A percentile compares a stretch with the other conserved stretches of the same genome.
phyloP scores from a whole-genome alignment of 441 rosid genomes.

The Populus hybrid region DNA sequence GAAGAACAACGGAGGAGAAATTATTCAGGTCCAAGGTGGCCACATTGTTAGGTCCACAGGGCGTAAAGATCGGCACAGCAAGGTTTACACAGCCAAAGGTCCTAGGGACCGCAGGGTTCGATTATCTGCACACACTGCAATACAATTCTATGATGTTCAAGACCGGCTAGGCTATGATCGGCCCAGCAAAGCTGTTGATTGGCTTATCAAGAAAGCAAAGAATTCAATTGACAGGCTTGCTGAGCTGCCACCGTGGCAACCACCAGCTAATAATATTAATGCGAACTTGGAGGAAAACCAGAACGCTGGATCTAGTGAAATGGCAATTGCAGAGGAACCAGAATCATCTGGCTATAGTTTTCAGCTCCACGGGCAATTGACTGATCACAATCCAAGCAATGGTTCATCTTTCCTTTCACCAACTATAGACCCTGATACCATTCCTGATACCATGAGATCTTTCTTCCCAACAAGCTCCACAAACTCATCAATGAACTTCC shows the following conservation, averaged over 20 bases:
- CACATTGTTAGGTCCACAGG: slow-evolving; percentile 87
- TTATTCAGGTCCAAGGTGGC: slow-evolving; percentile 89
- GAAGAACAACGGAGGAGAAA: slow-evolving; percentile 63
- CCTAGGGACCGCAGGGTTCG: slow-evolving; percentile 90
- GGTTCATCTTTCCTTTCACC: slow-evolving; percentile 49
- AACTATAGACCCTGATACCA: slow-evolving; percentile 59
- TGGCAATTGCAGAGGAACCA: slow-evolving; percentile 32
- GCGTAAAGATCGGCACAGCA: slow-evolving; percentile 89
- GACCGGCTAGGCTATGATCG: slow-evolving; percentile 90
- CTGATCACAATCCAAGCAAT: slow-evolving; percentile 34
- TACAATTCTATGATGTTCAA: slow-evolving; percentile 94
- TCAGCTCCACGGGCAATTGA: slow-evolving; percentile 25
- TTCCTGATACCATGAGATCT: slow-evolving; percentile 78
- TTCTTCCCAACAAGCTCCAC: slow-evolving; percentile 75
- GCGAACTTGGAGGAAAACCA: slow-evolving; percentile 19
- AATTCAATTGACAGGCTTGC: slow-evolving; percentile 77
- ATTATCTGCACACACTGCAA: slow-evolving; percentile 88
- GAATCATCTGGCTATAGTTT: slow-evolving; percentile 22
- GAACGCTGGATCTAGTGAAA: slow-evolving; percentile 27
- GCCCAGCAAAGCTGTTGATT: slow-evolving; percentile 93
- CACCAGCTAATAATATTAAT: slow-evolving; percentile 29
- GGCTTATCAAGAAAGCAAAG: slow-evolving; percentile 88
- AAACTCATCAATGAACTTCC: slow-evolving; percentile 46
- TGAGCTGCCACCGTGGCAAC: slow-evolving; percentile 88
- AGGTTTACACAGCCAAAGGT: slow-evolving; percentile 90